Conservation (phyloP, 2,329 filamentous ascomycete genomes). For the Apiospora saccharicola region DNA sequence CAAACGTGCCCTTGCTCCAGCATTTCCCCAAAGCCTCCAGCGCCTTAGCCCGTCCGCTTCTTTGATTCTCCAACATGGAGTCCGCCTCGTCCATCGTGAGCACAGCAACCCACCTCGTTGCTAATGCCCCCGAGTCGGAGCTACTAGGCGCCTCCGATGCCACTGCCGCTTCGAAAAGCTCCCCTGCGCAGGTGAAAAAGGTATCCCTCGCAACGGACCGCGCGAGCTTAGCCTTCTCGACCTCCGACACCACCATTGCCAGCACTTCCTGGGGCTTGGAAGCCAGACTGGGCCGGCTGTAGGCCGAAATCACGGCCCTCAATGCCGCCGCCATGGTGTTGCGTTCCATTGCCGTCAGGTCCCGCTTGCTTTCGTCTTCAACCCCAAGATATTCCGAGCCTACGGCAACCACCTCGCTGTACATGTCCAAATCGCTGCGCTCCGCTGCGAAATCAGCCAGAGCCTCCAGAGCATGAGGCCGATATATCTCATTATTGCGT, state of each 20-base stretch:
- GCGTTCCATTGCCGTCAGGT: constrained; percentile 49
- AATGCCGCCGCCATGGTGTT: constrained; percentile 58
- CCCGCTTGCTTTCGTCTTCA: constrained; percentile 49
- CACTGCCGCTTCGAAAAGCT: constrained; percentile 54
- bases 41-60: constrained; percentile 55
- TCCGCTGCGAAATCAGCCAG: constrained; percentile 77
- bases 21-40: constrained; percentile 51
- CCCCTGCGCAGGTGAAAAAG: constrained; percentile 59
- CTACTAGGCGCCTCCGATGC: constrained; percentile 31
- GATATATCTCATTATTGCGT: constrained; percentile 86
- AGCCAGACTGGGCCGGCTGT: constrained; percentile 51
- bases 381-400: constrained; percentile 69
- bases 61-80: constrained; percentile 59
- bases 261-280: constrained; percentile 49
- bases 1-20: constrained; percentile 53
- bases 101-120: constrained; percentile 52
- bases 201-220: constrained; percentile 55
- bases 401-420: constrained; percentile 70
- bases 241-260: constrained; percentile 46
- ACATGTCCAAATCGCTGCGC: constrained; percentile 74
- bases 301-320: constrained; percentile 59
- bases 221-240: constrained; percentile 45
- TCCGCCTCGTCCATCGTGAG: constrained; percentile 56
- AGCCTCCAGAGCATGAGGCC: constrained; percentile 74
- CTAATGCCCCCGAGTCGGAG: constrained; percentile 32